These are phyloP conservation scores for Byssothecium circinans DNA, from an alignment of 2,329 filamentous ascomycete genomes.

Conservation along the genomic window DNA sequence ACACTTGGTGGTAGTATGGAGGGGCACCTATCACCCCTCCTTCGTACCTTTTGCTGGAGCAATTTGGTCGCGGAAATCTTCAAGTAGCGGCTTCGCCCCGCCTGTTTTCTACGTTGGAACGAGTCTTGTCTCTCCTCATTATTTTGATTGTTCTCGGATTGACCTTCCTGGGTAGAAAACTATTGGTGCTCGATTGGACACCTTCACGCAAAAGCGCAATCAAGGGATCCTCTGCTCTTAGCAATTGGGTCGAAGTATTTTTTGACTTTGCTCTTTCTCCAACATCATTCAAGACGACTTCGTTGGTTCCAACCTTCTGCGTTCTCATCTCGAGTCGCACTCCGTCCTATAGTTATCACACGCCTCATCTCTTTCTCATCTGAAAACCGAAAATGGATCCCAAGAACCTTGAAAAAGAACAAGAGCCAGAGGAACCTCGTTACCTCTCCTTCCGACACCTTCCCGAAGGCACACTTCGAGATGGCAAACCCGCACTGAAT, in stretches of 20 bases:
- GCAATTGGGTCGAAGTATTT: too few species aligned
- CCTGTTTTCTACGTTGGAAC: too few species aligned
- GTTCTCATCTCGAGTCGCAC: too few species aligned
- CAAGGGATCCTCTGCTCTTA: neutral
- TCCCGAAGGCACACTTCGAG: constrained; percentile 53
- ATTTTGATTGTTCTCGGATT: constrained; percentile 12
- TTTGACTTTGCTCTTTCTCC: neutral
- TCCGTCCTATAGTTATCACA: neutral
- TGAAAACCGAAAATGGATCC: constrained; percentile 44
- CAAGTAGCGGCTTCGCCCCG: constrained; percentile 15
- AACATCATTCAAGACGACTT: too few species aligned
- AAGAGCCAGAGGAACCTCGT: constrained; percentile 42
- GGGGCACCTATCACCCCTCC: constrained; percentile 22
- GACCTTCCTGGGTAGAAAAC: neutral
- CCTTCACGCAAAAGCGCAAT: too few species aligned
- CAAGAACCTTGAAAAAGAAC: constrained; percentile 39
- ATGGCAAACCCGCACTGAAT: constrained; percentile 72
- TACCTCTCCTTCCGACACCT: constrained; percentile 62
- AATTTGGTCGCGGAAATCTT: constrained; percentile 7
- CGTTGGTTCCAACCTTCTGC: too few species aligned
- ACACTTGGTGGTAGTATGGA: constrained; percentile 7
- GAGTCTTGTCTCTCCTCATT: too few species aligned
- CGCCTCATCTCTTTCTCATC: too few species aligned
- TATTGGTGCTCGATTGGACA: neutral
- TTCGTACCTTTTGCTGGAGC: too few species aligned